Evolutionary conservation across 2,329 filamentous ascomycete genomes (phyloP).

Genomic region (Colletotrichum sp.): DNA sequence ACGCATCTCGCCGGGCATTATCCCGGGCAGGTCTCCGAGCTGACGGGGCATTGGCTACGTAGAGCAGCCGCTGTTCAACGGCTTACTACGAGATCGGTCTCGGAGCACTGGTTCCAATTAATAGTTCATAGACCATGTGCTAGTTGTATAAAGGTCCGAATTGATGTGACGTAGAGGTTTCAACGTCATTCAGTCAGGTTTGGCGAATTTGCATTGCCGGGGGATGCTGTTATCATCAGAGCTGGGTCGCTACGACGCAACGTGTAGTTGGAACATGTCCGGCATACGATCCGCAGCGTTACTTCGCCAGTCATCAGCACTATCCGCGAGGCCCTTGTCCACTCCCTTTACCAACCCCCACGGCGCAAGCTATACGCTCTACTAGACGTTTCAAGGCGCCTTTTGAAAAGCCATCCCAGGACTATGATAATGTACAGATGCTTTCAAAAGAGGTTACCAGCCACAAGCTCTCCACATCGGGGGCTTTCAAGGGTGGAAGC

Average conservation of each 20-base stretch:
- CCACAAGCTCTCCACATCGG: no score
- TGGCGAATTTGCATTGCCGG: not conserved
- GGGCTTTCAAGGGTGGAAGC: no score
- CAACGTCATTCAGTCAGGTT: not conserved
- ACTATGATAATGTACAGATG: no score
- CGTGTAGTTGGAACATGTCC: not conserved
- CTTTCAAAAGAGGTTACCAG: no score
- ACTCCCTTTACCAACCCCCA: not conserved
- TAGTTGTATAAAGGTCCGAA: not conserved
- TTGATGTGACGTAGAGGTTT: not conserved
- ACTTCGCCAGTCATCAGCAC: no score
- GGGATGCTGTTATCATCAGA: not conserved
- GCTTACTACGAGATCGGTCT: not conserved
- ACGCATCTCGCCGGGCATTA: not conserved
- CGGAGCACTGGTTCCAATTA: fast-evolving
- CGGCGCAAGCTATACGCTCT: not conserved
- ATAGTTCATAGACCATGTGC: not conserved
- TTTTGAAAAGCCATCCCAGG: no score
- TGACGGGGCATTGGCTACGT: not conserved
- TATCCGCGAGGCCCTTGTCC: not conserved
- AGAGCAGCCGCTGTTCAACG: fast-evolving
- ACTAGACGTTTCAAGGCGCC: not conserved
- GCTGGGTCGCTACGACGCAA: not conserved
- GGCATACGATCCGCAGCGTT: not conserved
- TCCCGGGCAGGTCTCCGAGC: not conserved